A percentile compares a stretch with the other conserved stretches of the same genome.
Conservation (phyloP, 345 rosid species). For the Moringa oleifera region DNA sequence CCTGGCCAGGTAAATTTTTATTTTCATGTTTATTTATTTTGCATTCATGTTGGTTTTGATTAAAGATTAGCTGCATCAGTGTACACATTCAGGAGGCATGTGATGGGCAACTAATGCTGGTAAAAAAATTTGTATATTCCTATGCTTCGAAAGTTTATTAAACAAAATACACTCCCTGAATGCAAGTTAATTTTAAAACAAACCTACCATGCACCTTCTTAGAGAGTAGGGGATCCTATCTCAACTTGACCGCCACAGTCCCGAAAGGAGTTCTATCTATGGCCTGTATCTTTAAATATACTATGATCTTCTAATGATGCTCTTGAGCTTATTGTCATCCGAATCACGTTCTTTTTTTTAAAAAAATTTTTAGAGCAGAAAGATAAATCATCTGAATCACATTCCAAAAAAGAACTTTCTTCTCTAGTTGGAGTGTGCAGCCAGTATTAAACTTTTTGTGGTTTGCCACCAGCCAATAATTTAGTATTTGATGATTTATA, state of each 20-base stretch:
- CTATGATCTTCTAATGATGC: no score
- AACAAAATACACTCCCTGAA: neutral
- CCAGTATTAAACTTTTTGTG: neutral
- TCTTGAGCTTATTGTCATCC: no score
- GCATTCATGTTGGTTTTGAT: neutral
- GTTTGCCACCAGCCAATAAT: no score
- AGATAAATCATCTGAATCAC: no score
- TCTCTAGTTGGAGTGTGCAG: neutral
- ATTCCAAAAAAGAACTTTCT: neutral
- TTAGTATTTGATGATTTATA: no score
- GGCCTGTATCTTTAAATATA: no score
- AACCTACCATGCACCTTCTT: neutral
- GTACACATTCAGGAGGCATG: neutral
- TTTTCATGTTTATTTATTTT: neutral
- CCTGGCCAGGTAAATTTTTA: conserved; percentile 58
- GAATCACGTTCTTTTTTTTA: no score
- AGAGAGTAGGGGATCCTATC: neutral
- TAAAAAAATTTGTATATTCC: neutral
- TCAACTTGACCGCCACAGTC: neutral
- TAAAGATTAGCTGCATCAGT: neutral
- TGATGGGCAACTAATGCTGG: neutral
- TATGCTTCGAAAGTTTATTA: neutral
- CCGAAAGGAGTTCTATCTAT: no score
- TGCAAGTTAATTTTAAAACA: neutral
- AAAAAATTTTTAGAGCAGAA: no score